Evolutionary conservation across 805 yeast species (phyloP).

Genomic region (Alloascoidea hylecoeti): DNA sequence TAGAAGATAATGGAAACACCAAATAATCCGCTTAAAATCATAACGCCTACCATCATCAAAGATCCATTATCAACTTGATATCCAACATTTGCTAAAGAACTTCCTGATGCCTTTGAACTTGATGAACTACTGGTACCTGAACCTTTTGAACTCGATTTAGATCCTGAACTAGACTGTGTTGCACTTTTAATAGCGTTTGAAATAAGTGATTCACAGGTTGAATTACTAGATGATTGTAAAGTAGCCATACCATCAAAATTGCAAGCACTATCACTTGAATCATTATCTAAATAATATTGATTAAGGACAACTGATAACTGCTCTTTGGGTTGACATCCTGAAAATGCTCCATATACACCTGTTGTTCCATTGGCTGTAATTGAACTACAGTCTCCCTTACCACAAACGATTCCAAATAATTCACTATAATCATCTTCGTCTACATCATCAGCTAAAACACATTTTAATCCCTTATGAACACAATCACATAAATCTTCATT

Average conservation of each 20-base stretch:
- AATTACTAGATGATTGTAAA: constrained; percentile 23
- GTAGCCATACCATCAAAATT: constrained; percentile 60
- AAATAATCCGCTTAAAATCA: background rate
- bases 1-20: no score
- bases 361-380: constrained; percentile 44
- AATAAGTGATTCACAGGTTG: constrained; percentile 38
- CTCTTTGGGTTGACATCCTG: constrained; percentile 59
- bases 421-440: constrained; percentile 40
- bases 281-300: constrained; percentile 40
- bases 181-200: constrained; percentile 39
- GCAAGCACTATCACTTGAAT: constrained; percentile 38
- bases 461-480: constrained; percentile 32
- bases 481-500: constrained; percentile 53
- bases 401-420: constrained; percentile 45
- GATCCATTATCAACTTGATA: background rate
- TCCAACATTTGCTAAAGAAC: background rate
- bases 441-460: constrained; percentile 44
- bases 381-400: constrained; percentile 41
- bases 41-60: background rate
- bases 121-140: background rate
- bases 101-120: background rate
- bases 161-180: constrained; percentile 28
- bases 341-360: constrained; percentile 62
- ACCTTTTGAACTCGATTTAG: background rate
- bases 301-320: constrained; percentile 56